Percentiles rank a stretch among this genome's conserved stretches.
phyloP scores from a whole-genome alignment of 805 yeast species.

The Grigorovia humatica region DNA sequence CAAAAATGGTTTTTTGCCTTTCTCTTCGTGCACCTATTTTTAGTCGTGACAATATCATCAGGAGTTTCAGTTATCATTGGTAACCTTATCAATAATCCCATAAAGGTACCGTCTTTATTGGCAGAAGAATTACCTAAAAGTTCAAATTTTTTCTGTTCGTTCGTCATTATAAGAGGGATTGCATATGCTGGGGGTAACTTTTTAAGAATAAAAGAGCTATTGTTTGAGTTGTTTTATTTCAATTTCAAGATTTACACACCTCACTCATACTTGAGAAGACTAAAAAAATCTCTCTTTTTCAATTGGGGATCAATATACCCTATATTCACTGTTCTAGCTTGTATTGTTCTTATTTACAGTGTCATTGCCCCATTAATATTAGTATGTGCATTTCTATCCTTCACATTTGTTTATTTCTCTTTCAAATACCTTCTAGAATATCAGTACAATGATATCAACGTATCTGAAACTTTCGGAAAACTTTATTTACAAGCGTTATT shows the following conservation, averaged over 20 bases:
- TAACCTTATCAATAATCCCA: conserved; percentile 56
- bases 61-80: conserved; percentile 58
- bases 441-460: conserved; percentile 41
- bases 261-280: conserved; percentile 39
- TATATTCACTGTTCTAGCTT: conserved; percentile 61
- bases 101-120: conserved; percentile 56
- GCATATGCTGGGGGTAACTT: conserved; percentile 66
- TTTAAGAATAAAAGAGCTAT: conserved; percentile 46
- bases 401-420: conserved; percentile 48
- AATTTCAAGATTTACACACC: conserved; percentile 47
- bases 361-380: conserved; percentile 72
- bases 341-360: conserved; percentile 70
- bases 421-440: conserved; percentile 60
- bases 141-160: conserved; percentile 76
- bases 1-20: conserved; percentile 74
- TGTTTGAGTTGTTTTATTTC: conserved; percentile 29
- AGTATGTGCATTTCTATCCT: conserved; percentile 46
- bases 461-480: conserved; percentile 57
- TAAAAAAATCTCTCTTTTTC: conserved; percentile 36
- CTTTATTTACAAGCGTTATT: conserved; percentile 65
- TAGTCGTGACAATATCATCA: conserved; percentile 77
- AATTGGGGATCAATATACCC: conserved; percentile 79
- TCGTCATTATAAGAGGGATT: conserved; percentile 62
- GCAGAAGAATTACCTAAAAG: conserved; percentile 79
- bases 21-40: conserved; percentile 69